phyloP scores from a whole-genome alignment of 805 yeast species.

The Saccharomycopsis malanga region DNA sequence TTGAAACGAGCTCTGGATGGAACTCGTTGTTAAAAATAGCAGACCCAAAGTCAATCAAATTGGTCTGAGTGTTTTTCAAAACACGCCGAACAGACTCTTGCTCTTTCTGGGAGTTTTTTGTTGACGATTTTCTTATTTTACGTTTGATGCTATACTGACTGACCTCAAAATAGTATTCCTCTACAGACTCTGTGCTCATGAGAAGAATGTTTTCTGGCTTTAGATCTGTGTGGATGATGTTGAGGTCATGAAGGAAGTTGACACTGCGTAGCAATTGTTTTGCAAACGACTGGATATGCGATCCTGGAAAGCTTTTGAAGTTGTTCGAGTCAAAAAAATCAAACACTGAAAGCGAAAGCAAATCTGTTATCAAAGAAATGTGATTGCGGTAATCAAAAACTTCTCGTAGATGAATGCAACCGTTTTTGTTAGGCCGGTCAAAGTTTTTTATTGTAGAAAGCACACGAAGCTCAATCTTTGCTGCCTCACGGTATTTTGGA shows the following conservation, averaged over 20 bases:
- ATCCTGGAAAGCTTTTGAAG: constrained; percentile 87
- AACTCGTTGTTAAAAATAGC: constrained; percentile 92
- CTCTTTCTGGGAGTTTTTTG: not conserved
- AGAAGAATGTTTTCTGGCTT: constrained; percentile 92
- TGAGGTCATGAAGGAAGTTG: constrained; percentile 82
- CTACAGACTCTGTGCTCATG: constrained; percentile 42
- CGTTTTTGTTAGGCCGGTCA: constrained; percentile 60
- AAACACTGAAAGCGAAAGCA: constrained; percentile 75
- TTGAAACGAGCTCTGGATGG: constrained; percentile 86
- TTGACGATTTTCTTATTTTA: not conserved
- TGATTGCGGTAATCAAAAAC: constrained; percentile 92
- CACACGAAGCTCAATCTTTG: constrained; percentile 84
- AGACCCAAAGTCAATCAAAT: constrained; percentile 94
- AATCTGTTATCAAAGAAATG: constrained; percentile 87
- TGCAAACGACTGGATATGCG: constrained; percentile 84
- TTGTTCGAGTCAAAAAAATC: constrained; percentile 83
- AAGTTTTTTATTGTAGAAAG: constrained; percentile 63
- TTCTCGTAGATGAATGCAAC: constrained; percentile 80
- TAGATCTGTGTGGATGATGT: constrained; percentile 88
- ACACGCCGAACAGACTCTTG: constrained; percentile 32
- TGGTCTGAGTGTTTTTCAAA: constrained; percentile 71
- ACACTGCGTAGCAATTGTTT: constrained; percentile 80
- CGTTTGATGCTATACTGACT: not conserved
- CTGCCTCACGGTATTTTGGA: constrained; percentile 92
- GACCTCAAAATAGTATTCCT: constrained; percentile 25